Conservation (phyloP, 2,329 filamentous ascomycete genomes). For the Alternaria hordeiaustralica region DNA sequence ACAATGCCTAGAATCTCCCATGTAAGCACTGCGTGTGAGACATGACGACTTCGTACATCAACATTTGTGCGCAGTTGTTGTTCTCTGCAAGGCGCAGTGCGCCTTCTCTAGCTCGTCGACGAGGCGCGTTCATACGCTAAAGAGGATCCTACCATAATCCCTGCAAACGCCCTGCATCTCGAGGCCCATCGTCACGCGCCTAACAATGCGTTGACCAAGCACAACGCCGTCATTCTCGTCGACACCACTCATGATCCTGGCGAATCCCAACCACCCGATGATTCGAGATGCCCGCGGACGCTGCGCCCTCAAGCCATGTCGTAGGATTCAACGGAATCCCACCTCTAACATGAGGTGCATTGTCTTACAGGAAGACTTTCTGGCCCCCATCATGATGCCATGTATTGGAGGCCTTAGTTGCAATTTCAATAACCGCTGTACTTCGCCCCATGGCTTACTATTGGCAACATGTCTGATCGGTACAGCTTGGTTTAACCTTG, state of each 20-base stretch:
- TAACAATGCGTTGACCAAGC: background rate
- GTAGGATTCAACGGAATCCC: background rate
- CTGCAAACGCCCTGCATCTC: background rate
- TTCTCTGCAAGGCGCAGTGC: background rate
- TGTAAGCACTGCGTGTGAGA: background rate
- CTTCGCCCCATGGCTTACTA: background rate
- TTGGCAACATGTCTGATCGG: background rate
- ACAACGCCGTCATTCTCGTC: background rate
- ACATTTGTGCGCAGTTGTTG: background rate
- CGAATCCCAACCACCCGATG: background rate
- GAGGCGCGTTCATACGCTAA: background rate
- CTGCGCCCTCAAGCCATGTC: background rate
- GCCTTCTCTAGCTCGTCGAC: background rate
- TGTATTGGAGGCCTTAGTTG: background rate
- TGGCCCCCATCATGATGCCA: background rate
- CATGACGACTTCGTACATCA: background rate
- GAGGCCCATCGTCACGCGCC: background rate
- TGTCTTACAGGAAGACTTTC: background rate
- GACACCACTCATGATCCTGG: background rate
- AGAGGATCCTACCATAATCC: background rate
- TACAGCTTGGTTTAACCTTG: background rate
- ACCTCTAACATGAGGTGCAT: background rate
- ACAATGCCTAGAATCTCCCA: background rate
- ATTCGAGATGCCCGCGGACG: background rate
- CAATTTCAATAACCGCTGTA: background rate